These are phyloP conservation scores for Penicillium canariense DNA, from an alignment of 495 filamentous ascomycete species.

Conservation along the genomic window DNA sequence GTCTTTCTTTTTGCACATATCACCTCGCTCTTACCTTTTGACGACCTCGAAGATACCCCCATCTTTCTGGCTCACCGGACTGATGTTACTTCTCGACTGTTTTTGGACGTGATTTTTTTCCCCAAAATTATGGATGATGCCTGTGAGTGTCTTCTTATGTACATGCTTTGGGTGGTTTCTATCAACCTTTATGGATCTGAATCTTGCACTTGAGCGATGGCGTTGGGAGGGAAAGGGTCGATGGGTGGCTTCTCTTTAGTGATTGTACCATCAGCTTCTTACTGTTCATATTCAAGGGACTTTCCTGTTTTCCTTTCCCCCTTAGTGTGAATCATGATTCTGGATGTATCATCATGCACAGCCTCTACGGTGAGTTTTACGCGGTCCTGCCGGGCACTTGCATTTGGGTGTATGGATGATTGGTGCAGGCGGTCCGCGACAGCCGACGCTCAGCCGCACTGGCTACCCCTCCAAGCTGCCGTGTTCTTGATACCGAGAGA, in stretches of 20 bases:
- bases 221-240: background rate
- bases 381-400: no score
- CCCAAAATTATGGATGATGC: background rate
- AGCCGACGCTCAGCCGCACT: no score
- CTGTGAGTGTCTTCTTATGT: background rate
- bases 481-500: no score
- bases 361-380: no score
- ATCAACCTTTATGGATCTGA: background rate
- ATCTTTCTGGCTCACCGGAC: background rate
- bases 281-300: no score
- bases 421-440: no score
- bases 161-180: background rate
- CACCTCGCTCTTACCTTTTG: background rate
- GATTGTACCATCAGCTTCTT: no score
- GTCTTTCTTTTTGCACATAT: background rate
- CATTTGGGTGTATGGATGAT: no score
- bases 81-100: background rate
- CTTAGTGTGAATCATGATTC: no score
- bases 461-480: no score
- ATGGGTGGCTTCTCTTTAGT: background rate
- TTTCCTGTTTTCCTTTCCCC: no score
- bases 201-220: slow-evolving; percentile 7
- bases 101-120: background rate
- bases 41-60: background rate
- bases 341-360: no score